Conservation (phyloP, 108 stramenopile genomes). For the Stephanodiscus triporus region DNA sequence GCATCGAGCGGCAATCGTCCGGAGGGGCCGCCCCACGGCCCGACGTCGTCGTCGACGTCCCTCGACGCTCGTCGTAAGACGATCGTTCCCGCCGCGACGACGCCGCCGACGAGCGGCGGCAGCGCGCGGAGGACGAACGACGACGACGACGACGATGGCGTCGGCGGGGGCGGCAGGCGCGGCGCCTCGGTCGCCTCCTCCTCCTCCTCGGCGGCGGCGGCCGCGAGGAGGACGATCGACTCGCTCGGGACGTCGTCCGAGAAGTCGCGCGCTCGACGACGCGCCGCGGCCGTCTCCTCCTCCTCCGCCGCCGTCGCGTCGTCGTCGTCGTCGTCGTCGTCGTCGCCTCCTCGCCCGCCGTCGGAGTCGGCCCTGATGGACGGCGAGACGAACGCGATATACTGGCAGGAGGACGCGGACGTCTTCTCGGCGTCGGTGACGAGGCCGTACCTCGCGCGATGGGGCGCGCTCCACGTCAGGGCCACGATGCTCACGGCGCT, state of each 20-base stretch:
- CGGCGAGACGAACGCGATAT: slow-evolving; percentile 75
- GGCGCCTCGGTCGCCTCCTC: too few relatives aligned
- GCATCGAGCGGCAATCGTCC: too few relatives aligned
- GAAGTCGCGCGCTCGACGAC: too few relatives aligned
- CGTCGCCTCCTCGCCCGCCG: slow-evolving; percentile 9
- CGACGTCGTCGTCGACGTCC: too few relatives aligned
- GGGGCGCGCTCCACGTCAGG: slow-evolving; percentile 45
- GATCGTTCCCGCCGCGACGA: too few relatives aligned
- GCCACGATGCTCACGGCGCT: slow-evolving; percentile 41
- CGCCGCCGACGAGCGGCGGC: too few relatives aligned
- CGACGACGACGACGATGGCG: too few relatives aligned
- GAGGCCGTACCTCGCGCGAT: slow-evolving; percentile 37
- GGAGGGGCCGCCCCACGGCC: too few relatives aligned
- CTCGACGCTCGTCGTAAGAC: too few relatives aligned
- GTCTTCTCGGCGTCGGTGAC: slow-evolving; percentile 49
- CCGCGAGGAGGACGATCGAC: slow-evolving; percentile 35
- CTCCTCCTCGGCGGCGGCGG: slow-evolving; percentile 26
- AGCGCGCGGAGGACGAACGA: too few relatives aligned
- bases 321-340: too few relatives aligned
- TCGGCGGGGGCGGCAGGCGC: too few relatives aligned
- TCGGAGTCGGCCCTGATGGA: slow-evolving; percentile 77
- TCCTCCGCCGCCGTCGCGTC: not conserved
- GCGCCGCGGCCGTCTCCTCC: not conserved
- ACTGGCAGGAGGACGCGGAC: slow-evolving; percentile 71
- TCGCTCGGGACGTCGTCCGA: slow-evolving; percentile 14